Evolutionary conservation across 345 rosid genomes (phyloP), one percentile per base, ranked within the genome.

Genomic region (Moricandia moricandioides): DNA sequence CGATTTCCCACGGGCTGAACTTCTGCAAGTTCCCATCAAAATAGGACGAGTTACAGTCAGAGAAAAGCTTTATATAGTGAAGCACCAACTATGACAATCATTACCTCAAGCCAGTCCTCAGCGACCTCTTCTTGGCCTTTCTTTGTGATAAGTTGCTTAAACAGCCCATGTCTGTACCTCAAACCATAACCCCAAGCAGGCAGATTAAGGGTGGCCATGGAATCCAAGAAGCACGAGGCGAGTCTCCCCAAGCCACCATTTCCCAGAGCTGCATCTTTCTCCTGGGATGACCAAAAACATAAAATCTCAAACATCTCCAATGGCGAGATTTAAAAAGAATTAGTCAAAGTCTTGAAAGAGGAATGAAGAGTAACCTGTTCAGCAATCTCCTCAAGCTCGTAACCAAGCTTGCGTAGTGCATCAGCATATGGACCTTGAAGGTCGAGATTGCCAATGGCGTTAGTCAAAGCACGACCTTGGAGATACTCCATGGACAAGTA

Each of bases 121-220:
- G 99, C 90, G 81, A 79, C 49, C 85, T 95, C 99, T 81, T 95
- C 92, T 75, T 95, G 99, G 54, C 97, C 99, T 63, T 86, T 92
- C 85, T 82, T 86, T 67, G 95, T 82, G 60, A 95, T 88, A 24
- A 64, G 76, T 86, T 95, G 97, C 83, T 94, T 91, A 81, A 94
- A 94, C 61, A 94, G 83, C 52, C 98, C 98, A 81, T 91, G 89
- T 82, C 80, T 88, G 81, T 94, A 94, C 84, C 98, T 90, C 81
- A 94, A 84, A 27, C 98, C 98, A 73, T 94, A 94, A 1, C 98
- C 98, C 98, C 97, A 94, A 49, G 98, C 97, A 81, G 98, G 98
- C 83, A 94, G 84, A 83, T 90, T 91, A 18, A 94, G 68, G 5
- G 97, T 94, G 2, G 98, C 98, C 98, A 94, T 90, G 8, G 98